Evolutionary conservation across 305 asterid species (phyloP).

Genomic region (Fraxinus latifolia): DNA sequence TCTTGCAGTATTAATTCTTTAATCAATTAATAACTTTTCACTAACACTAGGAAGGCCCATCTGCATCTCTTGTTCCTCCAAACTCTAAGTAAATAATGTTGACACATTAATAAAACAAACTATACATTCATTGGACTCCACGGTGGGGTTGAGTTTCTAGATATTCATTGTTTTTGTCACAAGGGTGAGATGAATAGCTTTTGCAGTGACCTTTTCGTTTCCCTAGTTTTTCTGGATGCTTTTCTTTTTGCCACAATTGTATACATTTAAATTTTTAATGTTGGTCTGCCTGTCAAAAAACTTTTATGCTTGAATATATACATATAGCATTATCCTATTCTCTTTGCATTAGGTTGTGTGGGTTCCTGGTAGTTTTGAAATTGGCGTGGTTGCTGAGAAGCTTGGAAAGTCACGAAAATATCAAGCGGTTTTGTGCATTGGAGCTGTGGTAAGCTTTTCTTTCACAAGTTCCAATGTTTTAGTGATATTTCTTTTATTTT

Average conservation of each 20-base stretch:
- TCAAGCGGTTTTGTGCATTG: conserved; percentile 68
- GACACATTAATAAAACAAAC: background rate
- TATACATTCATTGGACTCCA: background rate
- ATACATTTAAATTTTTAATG: background rate
- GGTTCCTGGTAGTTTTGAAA: conserved; percentile 63
- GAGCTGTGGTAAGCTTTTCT: conserved; percentile 66
- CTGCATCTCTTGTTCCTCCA: background rate
- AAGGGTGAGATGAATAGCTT: background rate
- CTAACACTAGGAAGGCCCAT: background rate
- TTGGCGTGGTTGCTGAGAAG: conserved; percentile 62
- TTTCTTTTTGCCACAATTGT: background rate
- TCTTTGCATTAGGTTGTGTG: background rate
- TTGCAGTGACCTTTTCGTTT: background rate
- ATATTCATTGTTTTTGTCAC: background rate
- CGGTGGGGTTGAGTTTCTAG: background rate
- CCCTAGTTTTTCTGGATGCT: background rate
- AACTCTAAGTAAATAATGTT: background rate
- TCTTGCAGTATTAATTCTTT: background rate
- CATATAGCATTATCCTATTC: background rate
- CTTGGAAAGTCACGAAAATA: conserved; percentile 67
- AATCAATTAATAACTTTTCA: background rate
- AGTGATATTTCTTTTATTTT: background rate
- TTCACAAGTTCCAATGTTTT: background rate
- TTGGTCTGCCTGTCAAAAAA: background rate
- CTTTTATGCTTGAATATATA: background rate